Evolutionary conservation across 306 rosid genomes (phyloP).

Genomic region (Vigna angularis): DNA sequence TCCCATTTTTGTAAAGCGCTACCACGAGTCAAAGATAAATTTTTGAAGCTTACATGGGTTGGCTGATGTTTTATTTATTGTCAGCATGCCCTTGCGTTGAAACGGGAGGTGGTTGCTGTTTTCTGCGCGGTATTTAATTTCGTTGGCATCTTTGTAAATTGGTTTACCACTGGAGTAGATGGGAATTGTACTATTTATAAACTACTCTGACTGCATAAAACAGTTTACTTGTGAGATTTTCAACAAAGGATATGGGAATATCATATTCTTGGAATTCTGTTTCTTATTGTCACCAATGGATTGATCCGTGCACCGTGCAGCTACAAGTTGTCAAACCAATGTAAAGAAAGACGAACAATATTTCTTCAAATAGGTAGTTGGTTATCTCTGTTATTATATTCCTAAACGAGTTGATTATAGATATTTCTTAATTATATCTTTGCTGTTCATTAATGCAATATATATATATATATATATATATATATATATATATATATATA

Average conservation of each 20-base stretch:
- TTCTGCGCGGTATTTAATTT: slow-evolving; percentile 40
- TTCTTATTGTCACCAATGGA: not conserved
- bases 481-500: too few relatives aligned
- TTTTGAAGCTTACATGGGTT: slow-evolving; percentile 42
- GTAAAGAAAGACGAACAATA: slow-evolving; percentile 5
- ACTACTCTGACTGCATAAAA: not conserved
- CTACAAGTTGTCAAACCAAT: not conserved
- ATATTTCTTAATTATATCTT: not conserved
- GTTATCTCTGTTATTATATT: not conserved
- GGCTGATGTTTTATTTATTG: slow-evolving; percentile 52
- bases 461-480: too few relatives aligned
- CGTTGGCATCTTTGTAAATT: slow-evolving; percentile 51
- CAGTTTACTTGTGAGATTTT: slow-evolving; percentile 8
- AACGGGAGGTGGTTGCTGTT: slow-evolving; percentile 36
- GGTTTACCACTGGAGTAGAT: not conserved
- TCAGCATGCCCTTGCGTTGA: slow-evolving; percentile 43
- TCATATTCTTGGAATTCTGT: slow-evolving; percentile 7
- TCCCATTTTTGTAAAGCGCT: slow-evolving; percentile 53
- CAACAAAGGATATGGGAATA: slow-evolving; percentile 12
- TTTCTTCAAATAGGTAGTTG: not conserved
- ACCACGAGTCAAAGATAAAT: slow-evolving; percentile 48
- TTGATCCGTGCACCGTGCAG: not conserved
- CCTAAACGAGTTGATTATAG: not conserved
- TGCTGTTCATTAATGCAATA: not conserved
- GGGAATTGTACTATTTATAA: slow-evolving; percentile 29